Base-by-base conservation (phyloP, 257 asterid species). In the Nicotiana knightiana region DNA sequence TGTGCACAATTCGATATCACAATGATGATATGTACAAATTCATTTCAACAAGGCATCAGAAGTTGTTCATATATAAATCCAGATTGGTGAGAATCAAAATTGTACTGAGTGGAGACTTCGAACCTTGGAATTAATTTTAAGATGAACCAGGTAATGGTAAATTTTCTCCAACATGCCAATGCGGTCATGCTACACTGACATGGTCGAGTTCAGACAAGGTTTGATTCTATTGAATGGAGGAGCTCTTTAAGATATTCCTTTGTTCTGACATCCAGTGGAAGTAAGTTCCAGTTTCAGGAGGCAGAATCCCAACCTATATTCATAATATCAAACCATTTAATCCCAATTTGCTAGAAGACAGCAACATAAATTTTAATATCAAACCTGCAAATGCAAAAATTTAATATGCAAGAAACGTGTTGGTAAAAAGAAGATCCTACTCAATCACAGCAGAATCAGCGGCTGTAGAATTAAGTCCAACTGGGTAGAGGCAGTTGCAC, bases 141-240 rank as follows among this genome's bases (percentile, higher is more conserved):
- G 78, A 6, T 3, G 24, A 46, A 46, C 78, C 37, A 71, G 59
- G 37, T 46, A 71, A 26, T 35, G 7, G 37, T 12, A 71, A 24
- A 71, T 17, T 21, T 24, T 71, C 78, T 46, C 78, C 78, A 71
- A 46, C 78, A 71, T 71, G 78, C 28, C 59, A 71, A 71, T 71
- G 58, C 2, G 37, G 61, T 24, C 35, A 46, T 46, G 5, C 18
- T 71, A 46, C 9, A 39, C 24, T 68, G 57, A 68, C 57, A 68
- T 68, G 57, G 33, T 68, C 33, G 9, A 68, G 57, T 39, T 68
- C n/a, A 68, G 57, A 68, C 33, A n/a, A n/a, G 43, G 18, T 26
- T 39, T 39, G 77, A 68, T 68, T 68, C 57, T 39, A 68, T 68
- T 39, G 57, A 68, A 68, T 68, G 10, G 33, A 68, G 77, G 33